A percentile compares a stretch with the other conserved stretches of the same genome.
Evolutionary conservation across 2,329 filamentous ascomycete genomes (phyloP).

Genomic region (Pseudogymnoascus sp.): DNA sequence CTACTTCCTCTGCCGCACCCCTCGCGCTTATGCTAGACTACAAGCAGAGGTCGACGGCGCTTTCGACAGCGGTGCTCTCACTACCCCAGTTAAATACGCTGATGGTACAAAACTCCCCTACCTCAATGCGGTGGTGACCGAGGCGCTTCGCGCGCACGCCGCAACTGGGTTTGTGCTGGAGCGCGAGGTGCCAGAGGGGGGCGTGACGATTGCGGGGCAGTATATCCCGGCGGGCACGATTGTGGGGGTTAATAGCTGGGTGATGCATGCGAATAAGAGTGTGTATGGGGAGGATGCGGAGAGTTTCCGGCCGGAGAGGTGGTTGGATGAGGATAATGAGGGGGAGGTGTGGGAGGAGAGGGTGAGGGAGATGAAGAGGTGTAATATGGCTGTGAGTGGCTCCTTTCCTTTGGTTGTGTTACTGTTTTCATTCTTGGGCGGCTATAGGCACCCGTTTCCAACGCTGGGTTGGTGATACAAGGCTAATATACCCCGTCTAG

Average conservation of each 20-base stretch:
- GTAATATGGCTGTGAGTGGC: constrained; percentile 1
- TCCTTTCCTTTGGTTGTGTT: not conserved
- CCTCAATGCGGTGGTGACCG: constrained; percentile 41
- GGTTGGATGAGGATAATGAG: constrained; percentile 27
- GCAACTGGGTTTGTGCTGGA: constrained; percentile 36
- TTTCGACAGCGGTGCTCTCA: constrained; percentile 28
- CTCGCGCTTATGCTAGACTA: constrained; percentile 15
- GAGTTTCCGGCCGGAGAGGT: constrained; percentile 36
- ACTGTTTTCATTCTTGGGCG: not conserved
- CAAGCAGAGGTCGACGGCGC: constrained; percentile 17
- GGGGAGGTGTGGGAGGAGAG: not conserved
- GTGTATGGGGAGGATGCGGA: constrained; percentile 32
- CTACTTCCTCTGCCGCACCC: constrained; percentile 34
- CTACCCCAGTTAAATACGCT: constrained; percentile 19
- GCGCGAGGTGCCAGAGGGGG: constrained; percentile 31
- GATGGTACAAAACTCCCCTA: constrained; percentile 32
- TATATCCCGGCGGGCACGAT: constrained; percentile 26
- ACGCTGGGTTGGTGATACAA: not conserved
- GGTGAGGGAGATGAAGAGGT: constrained; percentile 2
- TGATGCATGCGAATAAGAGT: constrained; percentile 27
- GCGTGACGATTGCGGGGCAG: constrained; percentile 19
- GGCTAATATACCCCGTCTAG: constrained; percentile 6
- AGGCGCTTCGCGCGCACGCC: constrained; percentile 39
- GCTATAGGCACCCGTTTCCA: not conserved
- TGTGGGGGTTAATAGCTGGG: constrained; percentile 33